Base-by-base conservation (phyloP, 2,329 filamentous ascomycete genomes). In the Geosmithia flava region DNA sequence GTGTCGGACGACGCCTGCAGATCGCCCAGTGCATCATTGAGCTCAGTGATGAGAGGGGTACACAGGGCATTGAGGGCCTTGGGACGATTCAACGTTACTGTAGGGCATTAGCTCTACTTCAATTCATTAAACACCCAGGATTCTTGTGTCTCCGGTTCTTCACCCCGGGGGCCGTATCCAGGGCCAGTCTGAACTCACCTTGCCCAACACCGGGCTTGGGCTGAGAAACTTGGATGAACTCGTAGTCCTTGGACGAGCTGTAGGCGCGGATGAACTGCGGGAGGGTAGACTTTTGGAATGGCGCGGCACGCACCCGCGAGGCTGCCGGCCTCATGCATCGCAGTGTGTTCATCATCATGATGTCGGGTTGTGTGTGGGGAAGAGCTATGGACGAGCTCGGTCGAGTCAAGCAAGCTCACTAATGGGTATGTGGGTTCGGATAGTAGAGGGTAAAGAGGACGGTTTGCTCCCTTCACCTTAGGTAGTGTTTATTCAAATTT, bases 31-130 rank as follows among this genome's bases (percentile, higher is more conserved):
- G 87, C 87, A 55, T 82, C 69, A 68, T 95, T 95, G 55, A 98
- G 78, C 70, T 98, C 93, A 56, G 71, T 74, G 64, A 98, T 95
- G 46, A 98, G 81, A 10, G 91, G 88, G 7, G 87, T 93, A 68
- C 78, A 91, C 54, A 98, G 80, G 44, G 93, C 93, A 66, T 98
- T 98, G 60, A 95, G 81, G 43, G 91, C 89, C 74, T 94, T 95
- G 53, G 93, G 93, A 43, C 93, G 85, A 75, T 94, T 88, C 54
- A 98, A 74, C 15, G 89, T 93, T 60, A 97, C 91, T 96, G 56
- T 4, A 48, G 33, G 33, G 23, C 43, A 41, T 46, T 3, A 37
- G 33, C 13, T 13, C 6, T 27, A 27, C 8, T 8, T 8, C 23
- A 27, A 40, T 5, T 15, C 37, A 40, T n/a, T 4, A 20, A n/a